Conservation (phyloP, 495 filamentous ascomycete species). For the Xylaria bambusicola region DNA sequence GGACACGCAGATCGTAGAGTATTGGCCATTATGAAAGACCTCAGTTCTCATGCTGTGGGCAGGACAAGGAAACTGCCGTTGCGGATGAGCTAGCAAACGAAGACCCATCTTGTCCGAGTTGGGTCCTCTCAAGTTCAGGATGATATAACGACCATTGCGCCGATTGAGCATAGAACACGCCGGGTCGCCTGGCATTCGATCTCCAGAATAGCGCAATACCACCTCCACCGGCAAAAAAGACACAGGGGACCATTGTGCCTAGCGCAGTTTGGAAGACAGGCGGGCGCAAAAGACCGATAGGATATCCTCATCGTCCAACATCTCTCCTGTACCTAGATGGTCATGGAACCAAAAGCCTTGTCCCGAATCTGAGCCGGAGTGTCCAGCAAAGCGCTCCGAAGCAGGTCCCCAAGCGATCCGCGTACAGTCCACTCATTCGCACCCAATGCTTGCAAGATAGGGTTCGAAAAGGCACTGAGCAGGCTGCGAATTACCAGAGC, state of each 20-base stretch:
- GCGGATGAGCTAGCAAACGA: constrained; percentile 44
- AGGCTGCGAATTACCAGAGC: constrained; percentile 44
- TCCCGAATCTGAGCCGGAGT: constrained; percentile 52
- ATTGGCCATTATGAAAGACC: constrained; percentile 30
- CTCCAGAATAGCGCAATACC: constrained; percentile 55
- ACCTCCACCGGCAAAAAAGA: constrained; percentile 53
- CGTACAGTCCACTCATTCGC: constrained; percentile 52
- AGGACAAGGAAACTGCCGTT: constrained; percentile 53
- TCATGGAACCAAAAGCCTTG: constrained; percentile 45
- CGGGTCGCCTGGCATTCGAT: constrained; percentile 49
- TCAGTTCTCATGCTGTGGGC: constrained; percentile 40
- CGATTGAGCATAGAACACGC: constrained; percentile 50
- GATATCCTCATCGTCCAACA: constrained; percentile 41
- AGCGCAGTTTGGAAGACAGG: constrained; percentile 53
- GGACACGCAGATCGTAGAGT: constrained; percentile 31
- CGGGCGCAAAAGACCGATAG: constrained; percentile 51
- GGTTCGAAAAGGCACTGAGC: constrained; percentile 49
- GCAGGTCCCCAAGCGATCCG: constrained; percentile 48
- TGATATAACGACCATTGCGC: constrained; percentile 46
- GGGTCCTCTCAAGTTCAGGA: constrained; percentile 52
- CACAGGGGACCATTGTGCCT: constrained; percentile 47
- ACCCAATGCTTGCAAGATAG: constrained; percentile 48
- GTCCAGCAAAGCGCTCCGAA: constrained; percentile 46
- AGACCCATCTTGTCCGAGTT: constrained; percentile 48
- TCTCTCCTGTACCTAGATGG: constrained; percentile 33